phyloP scores from a whole-genome alignment of 2,329 filamentous ascomycete genomes.

The Fusarium sp. region DNA sequence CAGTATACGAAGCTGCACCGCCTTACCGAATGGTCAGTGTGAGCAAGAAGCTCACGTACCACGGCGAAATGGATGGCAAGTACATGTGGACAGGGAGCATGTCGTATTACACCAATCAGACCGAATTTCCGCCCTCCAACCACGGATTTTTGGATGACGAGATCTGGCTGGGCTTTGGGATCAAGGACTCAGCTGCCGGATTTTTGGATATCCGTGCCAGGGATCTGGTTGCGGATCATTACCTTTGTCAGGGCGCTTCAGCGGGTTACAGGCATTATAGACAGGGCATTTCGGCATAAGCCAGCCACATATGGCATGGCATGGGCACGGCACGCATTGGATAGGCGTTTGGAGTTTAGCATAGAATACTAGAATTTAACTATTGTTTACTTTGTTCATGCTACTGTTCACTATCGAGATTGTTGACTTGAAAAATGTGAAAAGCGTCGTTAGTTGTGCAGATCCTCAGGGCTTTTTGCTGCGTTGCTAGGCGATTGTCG shows the following conservation, averaged over 20 bases:
- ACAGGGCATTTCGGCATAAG: conserved; percentile 32
- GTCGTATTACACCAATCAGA: conserved; percentile 37
- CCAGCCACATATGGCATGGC: neutral
- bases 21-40: conserved; percentile 45
- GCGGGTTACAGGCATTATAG: conserved; percentile 31
- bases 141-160: conserved; percentile 44
- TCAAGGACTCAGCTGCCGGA: conserved; percentile 40
- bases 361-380: conserved; percentile 1
- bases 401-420: neutral
- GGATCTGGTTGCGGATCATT: conserved; percentile 40
- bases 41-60: conserved; percentile 43
- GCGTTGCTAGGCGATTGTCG: neutral
- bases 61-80: conserved; percentile 36
- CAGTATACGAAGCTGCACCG: conserved; percentile 32
- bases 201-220: conserved; percentile 43
- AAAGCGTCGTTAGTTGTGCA: neutral
- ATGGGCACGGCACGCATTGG: neutral
- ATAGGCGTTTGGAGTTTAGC: conserved; percentile 12
- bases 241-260: conserved; percentile 38
- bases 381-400: neutral
- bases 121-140: conserved; percentile 24
- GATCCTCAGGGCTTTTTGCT: neutral
- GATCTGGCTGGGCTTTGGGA: conserved; percentile 45
- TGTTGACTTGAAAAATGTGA: neutral
- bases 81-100: conserved; percentile 44